Percentiles rank a stretch among this genome's conserved stretches.
These are phyloP conservation scores for Rhodomyrtus tomentosa DNA, from an alignment of 345 rosid genomes.

Conservation along the genomic window DNA sequence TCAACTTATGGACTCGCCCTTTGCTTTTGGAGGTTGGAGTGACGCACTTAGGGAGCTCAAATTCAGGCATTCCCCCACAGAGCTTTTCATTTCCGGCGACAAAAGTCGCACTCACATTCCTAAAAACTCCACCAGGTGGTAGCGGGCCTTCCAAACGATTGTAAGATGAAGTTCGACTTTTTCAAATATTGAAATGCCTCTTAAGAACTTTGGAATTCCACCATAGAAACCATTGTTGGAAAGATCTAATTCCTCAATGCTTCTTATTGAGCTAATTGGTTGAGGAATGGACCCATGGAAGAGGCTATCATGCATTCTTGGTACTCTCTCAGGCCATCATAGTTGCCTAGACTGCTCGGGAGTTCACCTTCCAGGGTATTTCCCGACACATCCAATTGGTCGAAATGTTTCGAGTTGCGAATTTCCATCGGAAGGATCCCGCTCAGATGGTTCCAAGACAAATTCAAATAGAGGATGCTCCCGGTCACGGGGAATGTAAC, in stretches of 20 bases:
- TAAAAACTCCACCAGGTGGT: not conserved
- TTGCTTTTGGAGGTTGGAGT: not conserved
- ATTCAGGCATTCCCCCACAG: not conserved
- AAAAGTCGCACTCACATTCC: not conserved
- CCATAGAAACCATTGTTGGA: not conserved
- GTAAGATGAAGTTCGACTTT: not conserved
- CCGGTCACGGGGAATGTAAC: not conserved
- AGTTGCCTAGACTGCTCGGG: not conserved
- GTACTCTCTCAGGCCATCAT: not conserved
- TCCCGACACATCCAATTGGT: not conserved
- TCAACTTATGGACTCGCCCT: not conserved
- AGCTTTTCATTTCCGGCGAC: not conserved
- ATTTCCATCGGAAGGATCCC: not conserved
- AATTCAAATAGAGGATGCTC: not conserved
- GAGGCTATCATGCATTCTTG: not conserved
- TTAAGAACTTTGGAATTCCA: not conserved
- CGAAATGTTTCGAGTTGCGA: not conserved
- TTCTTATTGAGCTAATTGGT: not conserved
- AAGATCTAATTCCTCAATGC: not conserved
- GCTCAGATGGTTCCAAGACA: not conserved
- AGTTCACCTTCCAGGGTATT: not conserved
- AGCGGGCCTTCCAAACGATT: not conserved
- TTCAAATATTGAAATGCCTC: not conserved
- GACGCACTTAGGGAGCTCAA: not conserved
- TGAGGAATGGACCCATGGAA: not conserved